phyloP scores from a whole-genome alignment of 768 basidiomycete genomes.

The Suillus subluteus region DNA sequence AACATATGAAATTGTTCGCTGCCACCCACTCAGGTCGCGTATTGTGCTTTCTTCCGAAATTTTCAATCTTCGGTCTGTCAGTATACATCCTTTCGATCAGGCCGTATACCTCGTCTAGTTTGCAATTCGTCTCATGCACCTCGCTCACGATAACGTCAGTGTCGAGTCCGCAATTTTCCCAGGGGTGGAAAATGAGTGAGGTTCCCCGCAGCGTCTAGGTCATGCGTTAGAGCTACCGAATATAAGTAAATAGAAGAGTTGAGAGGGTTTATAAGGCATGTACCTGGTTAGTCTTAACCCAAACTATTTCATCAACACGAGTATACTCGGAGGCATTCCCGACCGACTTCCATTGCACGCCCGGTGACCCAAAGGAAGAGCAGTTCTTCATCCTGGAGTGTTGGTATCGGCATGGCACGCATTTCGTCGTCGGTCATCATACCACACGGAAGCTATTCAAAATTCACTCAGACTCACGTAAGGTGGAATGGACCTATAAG shows the following conservation, averaged over 20 bases:
- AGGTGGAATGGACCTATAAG: background rate
- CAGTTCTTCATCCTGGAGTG: conserved; percentile 90
- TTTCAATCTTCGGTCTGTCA: conserved; percentile 85
- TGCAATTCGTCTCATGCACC: conserved; percentile 94
- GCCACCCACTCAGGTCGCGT: conserved; percentile 74
- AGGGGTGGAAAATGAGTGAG: conserved; percentile 69
- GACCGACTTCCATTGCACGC: conserved; percentile 98
- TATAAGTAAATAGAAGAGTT: background rate
- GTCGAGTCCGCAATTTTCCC: conserved; percentile 89
- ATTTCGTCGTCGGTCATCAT: conserved; percentile 99
- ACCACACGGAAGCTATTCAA: conserved; percentile 83
- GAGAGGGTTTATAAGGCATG: conserved; percentile 2
- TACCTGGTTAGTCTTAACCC: conserved; percentile 97
- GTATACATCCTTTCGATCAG: conserved; percentile 95
- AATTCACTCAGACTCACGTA: conserved; percentile 11
- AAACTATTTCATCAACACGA: conserved; percentile 93
- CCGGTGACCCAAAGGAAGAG: conserved; percentile 94
- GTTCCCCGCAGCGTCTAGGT: conserved; percentile 67
- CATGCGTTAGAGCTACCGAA: conserved; percentile 78
- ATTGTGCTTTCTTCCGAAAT: conserved; percentile 96
- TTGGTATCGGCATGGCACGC: conserved; percentile 93
- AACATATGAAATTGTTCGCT: background rate
- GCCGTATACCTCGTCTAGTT: conserved; percentile 97
- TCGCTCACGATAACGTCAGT: conserved; percentile 98
- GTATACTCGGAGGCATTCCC: conserved; percentile 96